phyloP scores from a whole-genome alignment of 495 filamentous ascomycete genomes.

The Penicillium robsamsonii region DNA sequence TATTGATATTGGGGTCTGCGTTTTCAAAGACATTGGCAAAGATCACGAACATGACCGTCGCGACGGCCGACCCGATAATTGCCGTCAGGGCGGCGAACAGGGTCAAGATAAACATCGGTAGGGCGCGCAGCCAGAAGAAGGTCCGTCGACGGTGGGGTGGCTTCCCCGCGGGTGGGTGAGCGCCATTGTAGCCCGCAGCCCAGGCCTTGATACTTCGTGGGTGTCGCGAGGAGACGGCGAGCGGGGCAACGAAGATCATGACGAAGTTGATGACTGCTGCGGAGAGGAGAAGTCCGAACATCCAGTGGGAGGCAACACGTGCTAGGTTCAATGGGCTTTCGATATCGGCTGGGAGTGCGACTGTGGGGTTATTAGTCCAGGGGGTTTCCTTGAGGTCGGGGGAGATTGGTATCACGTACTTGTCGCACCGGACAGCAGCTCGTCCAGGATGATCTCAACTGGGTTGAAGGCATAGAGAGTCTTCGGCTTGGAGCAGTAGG shows the following conservation, averaged over 20 bases:
- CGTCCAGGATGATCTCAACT: conserved; percentile 69
- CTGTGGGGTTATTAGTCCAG: conserved; percentile 37
- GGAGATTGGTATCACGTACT: conserved; percentile 46
- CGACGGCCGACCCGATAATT: conserved; percentile 68
- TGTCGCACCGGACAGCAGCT: conserved; percentile 77
- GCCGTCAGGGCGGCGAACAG: conserved; percentile 62
- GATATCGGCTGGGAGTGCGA: conserved; percentile 74
- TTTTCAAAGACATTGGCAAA: conserved; percentile 68
- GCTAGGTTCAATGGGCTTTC: conserved; percentile 70
- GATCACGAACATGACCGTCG: conserved; percentile 76
- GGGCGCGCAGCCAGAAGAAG: conserved; percentile 45
- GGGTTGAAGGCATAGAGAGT: conserved; percentile 88
- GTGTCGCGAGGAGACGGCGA: conserved; percentile 54
- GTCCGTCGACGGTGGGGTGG: conserved; percentile 46
- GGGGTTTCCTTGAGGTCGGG: neutral
- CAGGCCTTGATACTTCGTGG: conserved; percentile 38
- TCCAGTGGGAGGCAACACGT: conserved; percentile 75
- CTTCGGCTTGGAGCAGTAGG: conserved; percentile 64
- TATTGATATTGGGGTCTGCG: conserved; percentile 66
- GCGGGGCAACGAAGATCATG: conserved; percentile 61
- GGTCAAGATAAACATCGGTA: conserved; percentile 58
- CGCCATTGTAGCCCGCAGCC: conserved; percentile 14
- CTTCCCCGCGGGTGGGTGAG: conserved; percentile 13
- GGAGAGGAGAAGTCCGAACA: conserved; percentile 85
- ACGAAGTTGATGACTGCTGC: conserved; percentile 65